Base-by-base conservation (phyloP, 768 basidiomycete species). In the Infundibulicybe gibba region DNA sequence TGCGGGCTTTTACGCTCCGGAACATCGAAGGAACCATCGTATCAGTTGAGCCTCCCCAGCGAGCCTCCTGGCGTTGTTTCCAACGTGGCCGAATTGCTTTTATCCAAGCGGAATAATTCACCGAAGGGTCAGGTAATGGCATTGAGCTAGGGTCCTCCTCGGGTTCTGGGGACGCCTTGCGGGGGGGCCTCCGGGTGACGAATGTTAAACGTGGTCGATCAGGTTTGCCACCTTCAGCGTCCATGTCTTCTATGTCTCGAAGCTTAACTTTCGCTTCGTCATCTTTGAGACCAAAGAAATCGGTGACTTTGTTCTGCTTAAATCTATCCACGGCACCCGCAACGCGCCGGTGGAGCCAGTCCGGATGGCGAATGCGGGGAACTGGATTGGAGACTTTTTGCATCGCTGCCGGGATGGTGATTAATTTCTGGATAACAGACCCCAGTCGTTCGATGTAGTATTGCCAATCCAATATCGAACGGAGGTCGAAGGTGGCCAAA, bases 371-470 rank as follows among this genome's bases (percentile, higher is more conserved):
- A 51, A 98, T 86, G 21, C 97, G 85, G 9, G 95, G 90, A 4
- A 98, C 97, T 4, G 97, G 97, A 61, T 99, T 99, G 3, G 90
- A 66, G 41, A 99, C 89, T 56, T 95, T 95, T 62, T 99, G 97
- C 80, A 98, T 88, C 1, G 97, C 97, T 6, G 97, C 97, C 6
- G 97, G 97, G 56, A 99, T 99, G 2, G 97, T 99, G 67, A 99
- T 98, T 46, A 99, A 72, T 58, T 99, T 99, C 67, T 99, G 97
- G 48, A 99, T 94, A 55, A 98, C 97, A 2, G 94, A 97, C 5
- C 97, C 97, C 17, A 99, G 67, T 14, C 97, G 87, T 59, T 98
- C 97, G 57, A 97, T 94, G 69, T 98, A 99, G 65, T 99, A 99
- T 30, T 84, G 80, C 97, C 97, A 99, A 62, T 99, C 97, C 50